Evolutionary conservation across 1,139 yeast species (phyloP), one percentile per base, ranked within the genome.

Genomic region (Suhomyces maxii): DNA sequence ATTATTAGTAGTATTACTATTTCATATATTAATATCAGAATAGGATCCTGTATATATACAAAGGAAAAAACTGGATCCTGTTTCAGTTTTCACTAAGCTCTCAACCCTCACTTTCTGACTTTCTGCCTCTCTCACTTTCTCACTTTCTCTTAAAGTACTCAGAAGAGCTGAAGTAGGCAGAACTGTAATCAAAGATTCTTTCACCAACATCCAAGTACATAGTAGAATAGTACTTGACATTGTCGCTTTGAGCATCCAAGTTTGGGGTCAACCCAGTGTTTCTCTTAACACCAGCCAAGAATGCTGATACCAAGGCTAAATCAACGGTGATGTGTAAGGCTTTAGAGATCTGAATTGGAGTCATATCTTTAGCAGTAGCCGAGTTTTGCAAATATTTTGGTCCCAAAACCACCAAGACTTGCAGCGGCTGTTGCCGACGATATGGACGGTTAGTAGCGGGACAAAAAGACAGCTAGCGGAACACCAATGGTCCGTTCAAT

Each of bases 171-270:
- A 89, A 79, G 54, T 81, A 76, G 6, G 89, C 87, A 11, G 86
- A 84, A 34, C 88, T 73, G 48, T 80, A 77, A 60, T 90, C 97
- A 57, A 86, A 83, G 6, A 87, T 71, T 64, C 83, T 81, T 59
- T 93, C 99, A n/a, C 99, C 99, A 32, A 85, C 66, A 47, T 83
- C 86, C 54, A 93, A 76, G 62, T 89, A 93, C 59, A 82, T 85
- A 33, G 71, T 70, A 13, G 84, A 71, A 58, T 86, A 84, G 37
- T 77, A 73, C 58, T 78, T 78, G 10, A 85, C 69, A 35, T 84
- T 86, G 42, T 80, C 66, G 50, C 61, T 69, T 30, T 61, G 63
- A 8, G 55, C 37, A 28, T 71, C 75, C 31, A 71, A 55, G 49
- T 73, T 61, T 10, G 72, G 72, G 7, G 89, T 79, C 38, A 91